Evolutionary conservation across 176 grass and related monocot species (phyloP).

Genomic region (Oryza meridionalis): DNA sequence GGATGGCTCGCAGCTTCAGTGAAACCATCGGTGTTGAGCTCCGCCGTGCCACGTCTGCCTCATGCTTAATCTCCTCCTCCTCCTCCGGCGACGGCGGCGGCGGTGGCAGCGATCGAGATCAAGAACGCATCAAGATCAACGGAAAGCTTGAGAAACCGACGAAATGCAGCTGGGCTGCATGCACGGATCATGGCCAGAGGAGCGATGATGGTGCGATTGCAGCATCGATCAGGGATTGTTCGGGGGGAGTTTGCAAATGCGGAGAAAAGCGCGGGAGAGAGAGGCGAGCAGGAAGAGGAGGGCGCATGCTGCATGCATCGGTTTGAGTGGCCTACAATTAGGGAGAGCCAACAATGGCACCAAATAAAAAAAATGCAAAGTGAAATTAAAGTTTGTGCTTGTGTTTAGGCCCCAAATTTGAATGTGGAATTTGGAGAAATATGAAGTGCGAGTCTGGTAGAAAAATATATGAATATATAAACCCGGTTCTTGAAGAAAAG

Average conservation of each 20-base stretch:
- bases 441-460: not conserved
- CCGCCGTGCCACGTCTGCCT: not conserved
- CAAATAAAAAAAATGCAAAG: not conserved
- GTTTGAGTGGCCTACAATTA: constrained; percentile 8
- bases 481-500: not conserved
- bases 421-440: not conserved
- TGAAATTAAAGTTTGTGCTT: not conserved
- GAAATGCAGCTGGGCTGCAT: not conserved
- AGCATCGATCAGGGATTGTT: not conserved
- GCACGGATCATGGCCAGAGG: not conserved
- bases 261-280: not conserved
- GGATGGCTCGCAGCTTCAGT: constrained; percentile 42
- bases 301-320: not conserved
- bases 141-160: not conserved
- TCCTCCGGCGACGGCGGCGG: not conserved
- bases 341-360: not conserved
- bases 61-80: not conserved
- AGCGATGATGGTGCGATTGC: not conserved
- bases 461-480: not conserved
- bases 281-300: not conserved
- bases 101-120: not conserved
- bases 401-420: not conserved
- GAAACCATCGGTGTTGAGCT: constrained; percentile 29
- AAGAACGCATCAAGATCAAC: constrained; percentile 11
- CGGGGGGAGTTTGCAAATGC: not conserved